A percentile compares a stretch with the other conserved stretches of the same genome.
phyloP scores from a whole-genome alignment of 192 early-diverging fungal species.

The Umbelopsis ramanniana region DNA sequence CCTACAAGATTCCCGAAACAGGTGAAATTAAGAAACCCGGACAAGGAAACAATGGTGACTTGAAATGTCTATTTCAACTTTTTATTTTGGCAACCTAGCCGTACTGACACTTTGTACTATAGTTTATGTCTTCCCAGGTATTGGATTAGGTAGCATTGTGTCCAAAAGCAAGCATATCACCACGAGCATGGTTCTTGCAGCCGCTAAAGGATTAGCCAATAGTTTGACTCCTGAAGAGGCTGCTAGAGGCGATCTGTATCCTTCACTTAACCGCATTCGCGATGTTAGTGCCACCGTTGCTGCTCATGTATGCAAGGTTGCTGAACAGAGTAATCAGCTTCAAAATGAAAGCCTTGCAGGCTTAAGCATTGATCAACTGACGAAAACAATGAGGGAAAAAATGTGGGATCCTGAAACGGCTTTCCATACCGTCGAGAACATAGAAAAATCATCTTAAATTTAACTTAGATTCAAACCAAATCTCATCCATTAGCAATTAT shows the following conservation, averaged over 20 bases:
- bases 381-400: not conserved
- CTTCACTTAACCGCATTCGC: conserved; percentile 84
- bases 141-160: conserved; percentile 86
- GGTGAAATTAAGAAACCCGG: conserved; percentile 65
- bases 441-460: not conserved
- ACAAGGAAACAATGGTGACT: conserved; percentile 83
- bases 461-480: not conserved
- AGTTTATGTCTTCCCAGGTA: conserved; percentile 68
- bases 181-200: conserved; percentile 81
- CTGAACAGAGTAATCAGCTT: not conserved
- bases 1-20: conserved; percentile 68
- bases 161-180: conserved; percentile 72
- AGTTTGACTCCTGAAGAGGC: conserved; percentile 74
- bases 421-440: not conserved
- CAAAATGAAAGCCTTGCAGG: not conserved
- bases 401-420: conserved; percentile 13
- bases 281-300: conserved; percentile 82
- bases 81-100: no score
- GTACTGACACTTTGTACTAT: not conserved
- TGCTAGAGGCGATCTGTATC: conserved; percentile 77
- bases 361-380: not conserved
- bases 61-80: no score
- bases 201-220: conserved; percentile 79
- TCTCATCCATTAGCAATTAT: not conserved
- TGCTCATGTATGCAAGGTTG: conserved; percentile 67